phyloP scores from a whole-genome alignment of 2,329 filamentous ascomycete species.

The Alternaria metachromatica region DNA sequence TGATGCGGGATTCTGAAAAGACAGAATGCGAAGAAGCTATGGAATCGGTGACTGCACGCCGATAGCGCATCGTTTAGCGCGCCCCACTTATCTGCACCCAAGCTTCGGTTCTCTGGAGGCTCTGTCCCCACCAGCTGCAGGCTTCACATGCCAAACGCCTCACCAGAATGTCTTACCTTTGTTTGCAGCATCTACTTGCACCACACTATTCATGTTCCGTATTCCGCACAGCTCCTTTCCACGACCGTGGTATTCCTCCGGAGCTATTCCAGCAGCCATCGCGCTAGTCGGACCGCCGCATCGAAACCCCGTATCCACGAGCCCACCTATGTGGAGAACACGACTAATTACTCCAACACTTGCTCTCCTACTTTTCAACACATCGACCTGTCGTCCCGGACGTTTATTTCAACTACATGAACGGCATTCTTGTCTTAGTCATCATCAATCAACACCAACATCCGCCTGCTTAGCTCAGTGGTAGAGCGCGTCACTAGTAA shows the following conservation, averaged over 20 bases:
- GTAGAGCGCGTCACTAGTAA: slow-evolving; percentile 49
- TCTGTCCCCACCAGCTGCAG: slow-evolving; percentile 6
- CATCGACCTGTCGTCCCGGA: neutral
- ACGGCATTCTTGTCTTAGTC: neutral
- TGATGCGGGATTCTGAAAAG: neutral
- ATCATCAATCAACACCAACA: neutral
- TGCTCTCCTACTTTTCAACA: neutral
- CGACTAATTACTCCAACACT: neutral
- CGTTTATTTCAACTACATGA: rapidly evolving
- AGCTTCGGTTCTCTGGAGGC: slow-evolving; percentile 2
- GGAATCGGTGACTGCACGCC: slow-evolving; percentile 8
- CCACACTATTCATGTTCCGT: too few species aligned
- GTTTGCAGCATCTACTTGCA: too few species aligned
- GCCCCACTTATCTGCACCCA: slow-evolving; percentile 3
- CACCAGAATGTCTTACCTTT: neutral
- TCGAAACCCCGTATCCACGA: neutral
- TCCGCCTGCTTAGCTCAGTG: slow-evolving; percentile 42
- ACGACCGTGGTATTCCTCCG: neutral
- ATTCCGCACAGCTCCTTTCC: neutral
- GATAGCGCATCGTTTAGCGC: neutral
- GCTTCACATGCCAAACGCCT: neutral
- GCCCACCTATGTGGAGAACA: neutral
- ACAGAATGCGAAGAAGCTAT: slow-evolving; percentile 8
- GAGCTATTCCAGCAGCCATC: neutral
- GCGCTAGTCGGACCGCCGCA: neutral